These are phyloP conservation scores for Paraglomus occultum DNA, from an alignment of 192 early-diverging fungal species.

Conservation along the genomic window DNA sequence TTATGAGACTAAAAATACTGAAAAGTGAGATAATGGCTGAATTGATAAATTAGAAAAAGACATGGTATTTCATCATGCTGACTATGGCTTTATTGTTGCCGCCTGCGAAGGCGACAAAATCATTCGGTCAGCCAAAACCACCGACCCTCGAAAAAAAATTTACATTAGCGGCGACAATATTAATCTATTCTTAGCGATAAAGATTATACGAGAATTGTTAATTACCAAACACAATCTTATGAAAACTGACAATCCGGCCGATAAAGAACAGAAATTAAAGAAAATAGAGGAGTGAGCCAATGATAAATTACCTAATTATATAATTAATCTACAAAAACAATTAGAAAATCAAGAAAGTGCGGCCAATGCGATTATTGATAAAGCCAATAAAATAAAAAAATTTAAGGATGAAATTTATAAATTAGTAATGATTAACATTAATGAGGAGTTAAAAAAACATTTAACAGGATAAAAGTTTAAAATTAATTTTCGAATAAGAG, in stretches of 20 bases:
- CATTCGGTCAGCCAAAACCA: background rate
- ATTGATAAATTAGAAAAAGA: constrained; percentile 12
- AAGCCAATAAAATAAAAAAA: too few species aligned
- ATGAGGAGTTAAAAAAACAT: too few species aligned
- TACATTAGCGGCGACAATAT: background rate
- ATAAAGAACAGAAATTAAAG: background rate
- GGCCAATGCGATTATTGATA: too few species aligned
- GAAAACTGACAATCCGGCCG: background rate
- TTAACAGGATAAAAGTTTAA: too few species aligned
- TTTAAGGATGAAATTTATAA: too few species aligned
- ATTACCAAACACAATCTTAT: background rate
- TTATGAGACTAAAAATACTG: constrained; percentile 1
- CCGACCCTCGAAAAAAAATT: background rate
- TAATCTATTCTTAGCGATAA: background rate
- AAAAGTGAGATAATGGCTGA: constrained; percentile 9
- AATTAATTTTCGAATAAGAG: too few species aligned
- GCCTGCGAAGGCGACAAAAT: background rate
- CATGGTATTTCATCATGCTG: background rate
- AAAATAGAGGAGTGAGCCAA: background rate
- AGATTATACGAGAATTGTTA: background rate
- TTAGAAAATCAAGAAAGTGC: too few species aligned
- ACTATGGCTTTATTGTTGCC: constrained; percentile 1
- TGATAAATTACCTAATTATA: constrained; percentile 4
- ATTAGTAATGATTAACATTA: too few species aligned
- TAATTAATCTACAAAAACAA: background rate